Percentiles rank a stretch among this genome's conserved stretches.
phyloP scores from a whole-genome alignment of 495 filamentous ascomycete genomes.

The Echria macrotheca region DNA sequence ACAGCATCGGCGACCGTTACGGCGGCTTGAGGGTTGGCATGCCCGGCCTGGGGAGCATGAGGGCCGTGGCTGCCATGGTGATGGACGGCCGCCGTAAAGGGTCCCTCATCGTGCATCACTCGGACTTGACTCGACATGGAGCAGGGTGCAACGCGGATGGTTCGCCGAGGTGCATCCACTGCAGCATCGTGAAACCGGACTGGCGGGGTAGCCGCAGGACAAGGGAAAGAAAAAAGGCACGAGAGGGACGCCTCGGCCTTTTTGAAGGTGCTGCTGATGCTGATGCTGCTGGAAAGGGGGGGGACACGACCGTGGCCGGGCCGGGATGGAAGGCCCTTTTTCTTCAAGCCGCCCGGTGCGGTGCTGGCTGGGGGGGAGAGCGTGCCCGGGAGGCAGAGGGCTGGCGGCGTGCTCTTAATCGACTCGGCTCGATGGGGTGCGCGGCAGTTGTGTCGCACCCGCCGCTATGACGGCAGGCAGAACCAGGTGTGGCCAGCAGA shows the following conservation, averaged over 20 bases:
- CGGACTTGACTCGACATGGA: constrained; percentile 29
- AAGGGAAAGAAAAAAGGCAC: constrained; percentile 15
- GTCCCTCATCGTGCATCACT: constrained; percentile 28
- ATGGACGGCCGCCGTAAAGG: constrained; percentile 20
- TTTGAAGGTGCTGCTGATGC: constrained; percentile 19
- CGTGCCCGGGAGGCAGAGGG: constrained; percentile 2
- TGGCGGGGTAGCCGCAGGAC: constrained; percentile 22
- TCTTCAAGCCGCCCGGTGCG: constrained; percentile 10
- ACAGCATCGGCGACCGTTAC: constrained; percentile 15
- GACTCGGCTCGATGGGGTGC: constrained; percentile 2
- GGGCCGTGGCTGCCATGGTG: constrained; percentile 13
- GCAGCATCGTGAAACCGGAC: constrained; percentile 34
- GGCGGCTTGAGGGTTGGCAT: constrained; percentile 21
- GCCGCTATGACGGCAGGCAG: constrained; percentile 17
- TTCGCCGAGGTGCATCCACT: constrained; percentile 26
- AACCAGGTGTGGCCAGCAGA: constrained; percentile 21
- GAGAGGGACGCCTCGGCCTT: constrained; percentile 18
- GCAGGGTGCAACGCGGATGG: constrained; percentile 25
- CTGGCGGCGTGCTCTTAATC: constrained; percentile 3
- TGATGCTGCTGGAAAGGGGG: neutral
- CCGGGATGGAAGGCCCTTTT: constrained; percentile 23
- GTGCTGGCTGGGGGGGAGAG: neutral
- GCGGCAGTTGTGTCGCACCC: constrained; percentile 32
- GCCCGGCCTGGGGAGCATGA: constrained; percentile 5
- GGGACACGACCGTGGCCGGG: constrained; percentile 1